Conservation (phyloP, 2,329 filamentous ascomycete genomes). For the Stromatinia cepivora region DNA sequence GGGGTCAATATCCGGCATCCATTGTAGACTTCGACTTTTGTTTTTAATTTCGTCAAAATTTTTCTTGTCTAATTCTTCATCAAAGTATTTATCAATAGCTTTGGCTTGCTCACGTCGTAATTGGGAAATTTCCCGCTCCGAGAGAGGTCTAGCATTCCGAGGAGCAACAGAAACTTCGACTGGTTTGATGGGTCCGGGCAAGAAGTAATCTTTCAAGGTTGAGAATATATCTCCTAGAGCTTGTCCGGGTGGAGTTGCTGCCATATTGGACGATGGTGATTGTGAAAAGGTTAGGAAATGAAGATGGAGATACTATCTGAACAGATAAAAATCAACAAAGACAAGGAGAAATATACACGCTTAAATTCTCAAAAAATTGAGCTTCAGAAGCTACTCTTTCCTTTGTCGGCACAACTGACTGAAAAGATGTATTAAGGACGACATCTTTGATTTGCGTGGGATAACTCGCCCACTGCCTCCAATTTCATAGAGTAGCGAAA, state of each 20-base stretch:
- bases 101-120: constrained; percentile 18
- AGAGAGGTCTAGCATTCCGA: neutral
- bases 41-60: constrained; percentile 7
- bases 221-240: neutral
- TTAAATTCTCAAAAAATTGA: neutral
- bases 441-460: neutral
- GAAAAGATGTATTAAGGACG: neutral
- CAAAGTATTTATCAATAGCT: constrained; percentile 21
- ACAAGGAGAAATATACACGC: neutral
- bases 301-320: constrained; percentile 9
- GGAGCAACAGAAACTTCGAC: neutral
- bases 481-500: neutral
- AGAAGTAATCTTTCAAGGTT: constrained; percentile 3
- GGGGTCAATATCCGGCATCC: constrained; percentile 15
- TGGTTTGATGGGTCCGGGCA: constrained; percentile 1
- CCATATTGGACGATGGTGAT: constrained; percentile 10
- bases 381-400: neutral
- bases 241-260: neutral
- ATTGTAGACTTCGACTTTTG: constrained; percentile 16
- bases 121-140: neutral
- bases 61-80: constrained; percentile 21
- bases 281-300: neutral
- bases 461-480: constrained; percentile 1
- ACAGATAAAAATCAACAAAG: neutral
- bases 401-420: constrained; percentile 8